Evolutionary conservation across 192 early-diverging fungal species (phyloP).

Genomic region (Backusella luteola): DNA sequence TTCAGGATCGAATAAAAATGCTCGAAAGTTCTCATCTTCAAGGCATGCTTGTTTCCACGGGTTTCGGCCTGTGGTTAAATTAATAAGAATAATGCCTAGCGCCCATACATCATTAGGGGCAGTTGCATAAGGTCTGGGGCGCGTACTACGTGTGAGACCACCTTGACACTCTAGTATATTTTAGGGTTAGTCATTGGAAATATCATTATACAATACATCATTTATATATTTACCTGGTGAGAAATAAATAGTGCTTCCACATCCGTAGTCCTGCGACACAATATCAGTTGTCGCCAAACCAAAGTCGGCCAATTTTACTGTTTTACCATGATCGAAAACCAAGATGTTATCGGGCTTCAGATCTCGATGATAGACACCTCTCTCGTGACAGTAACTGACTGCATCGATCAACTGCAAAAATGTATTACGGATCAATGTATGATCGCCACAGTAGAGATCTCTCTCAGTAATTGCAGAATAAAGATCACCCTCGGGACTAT

Average conservation of each 20-base stretch:
- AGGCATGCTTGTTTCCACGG: constrained; percentile 74
- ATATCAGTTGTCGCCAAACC: constrained; percentile 82
- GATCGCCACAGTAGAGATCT: constrained; percentile 71
- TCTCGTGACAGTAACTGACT: constrained; percentile 69
- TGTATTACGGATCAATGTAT: constrained; percentile 74
- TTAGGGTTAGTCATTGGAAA: not conserved
- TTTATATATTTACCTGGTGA: constrained; percentile 40
- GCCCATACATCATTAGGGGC: constrained; percentile 85
- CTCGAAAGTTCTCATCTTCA: constrained; percentile 75
- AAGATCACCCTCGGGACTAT: constrained; percentile 88
- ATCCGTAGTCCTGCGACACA: constrained; percentile 83
- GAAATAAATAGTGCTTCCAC: constrained; percentile 70
- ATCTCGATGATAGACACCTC: constrained; percentile 90
- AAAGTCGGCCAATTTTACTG: constrained; percentile 88
- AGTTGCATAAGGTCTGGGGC: constrained; percentile 40
- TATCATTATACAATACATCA: not conserved
- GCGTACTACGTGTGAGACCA: constrained; percentile 30
- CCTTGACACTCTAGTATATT: constrained; percentile 58
- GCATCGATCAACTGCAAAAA: constrained; percentile 86
- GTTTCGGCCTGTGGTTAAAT: constrained; percentile 81
- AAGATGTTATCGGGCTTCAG: constrained; percentile 85
- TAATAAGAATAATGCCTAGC: constrained; percentile 86
- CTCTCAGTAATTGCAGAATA: constrained; percentile 89
- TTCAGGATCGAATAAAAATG: constrained; percentile 58
- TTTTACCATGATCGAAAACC: constrained; percentile 46